Evolutionary conservation across 768 basidiomycete genomes (phyloP), one percentile per base, ranked within the genome.

Genomic region (Pleurotus citrinopileatus): DNA sequence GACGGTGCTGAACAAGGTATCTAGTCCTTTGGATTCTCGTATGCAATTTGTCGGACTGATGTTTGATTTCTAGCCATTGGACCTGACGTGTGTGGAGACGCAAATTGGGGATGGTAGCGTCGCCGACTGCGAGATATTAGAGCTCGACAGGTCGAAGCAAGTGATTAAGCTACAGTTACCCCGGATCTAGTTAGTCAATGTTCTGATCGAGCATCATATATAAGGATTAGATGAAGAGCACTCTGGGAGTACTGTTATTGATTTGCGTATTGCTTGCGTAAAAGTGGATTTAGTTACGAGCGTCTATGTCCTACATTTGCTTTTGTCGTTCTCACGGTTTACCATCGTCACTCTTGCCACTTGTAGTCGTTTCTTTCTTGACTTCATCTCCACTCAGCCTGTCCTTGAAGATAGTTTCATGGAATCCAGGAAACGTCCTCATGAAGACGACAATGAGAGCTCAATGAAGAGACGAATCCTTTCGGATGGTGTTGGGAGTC

Each of bases 1-100:
- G 82, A 85, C 93, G 20, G 86, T 89, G 2, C 66, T 94, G 51
- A 80, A 81, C 60, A 82, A 82, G 74, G 90, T 88, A 60, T 42
- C 76, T 67, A 29, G 27, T 3, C 43, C 27, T 19, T n/a, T 8
- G 25, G 27, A 20, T n/a, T 48, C 47, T 12, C 20, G 42, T 38
- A 42, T 29, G 48, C 55, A 38, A 28, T 38, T 54, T 20, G 17
- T 51, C 23, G 7, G 40, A 57, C 62, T 69, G 28, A 69, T 55
- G 12, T 19, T 29, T 56, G 54, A 56, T 55, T 17, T 54, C 32
- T 63, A 92, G 88, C 66, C 74, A 9, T 79, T 93, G 70, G 91
- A 93, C 61, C 80, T 94, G 59, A 78, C 91, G 7, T 98, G 96
- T 63, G 82, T 98, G 7, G 96, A 98, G 70, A 91, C 94, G 20